Evolutionary conservation across 129 eudicot species (phyloP).

Genomic region (Daucus carota): DH1_v3.0 NC_030385.2:33876001-33876500

Average conservation of each 20-base stretch:
- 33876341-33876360: neutral
- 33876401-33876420: neutral
- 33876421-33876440: neutral
- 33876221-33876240: neutral
- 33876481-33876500: neutral
- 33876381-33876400: too few relatives aligned
- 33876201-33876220: too few relatives aligned
- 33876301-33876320: neutral
- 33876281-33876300: neutral
- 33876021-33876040: slow-evolving; percentile 84
- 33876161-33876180: too few relatives aligned
- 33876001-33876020: slow-evolving; percentile 92
- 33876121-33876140: too few relatives aligned
- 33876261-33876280: slow-evolving; percentile 71
- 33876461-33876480: neutral
- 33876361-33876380: neutral
- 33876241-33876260: slow-evolving; percentile 37
- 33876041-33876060: slow-evolving; percentile 43
- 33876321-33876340: neutral
- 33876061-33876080: neutral
- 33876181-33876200: too few relatives aligned
- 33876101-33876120: too few relatives aligned
- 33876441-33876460: neutral
- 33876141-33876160: too few relatives aligned
- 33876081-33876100: neutral